phyloP scores from a whole-genome alignment of 306 rosid genomes.

The Fagus crenata region DNA sequence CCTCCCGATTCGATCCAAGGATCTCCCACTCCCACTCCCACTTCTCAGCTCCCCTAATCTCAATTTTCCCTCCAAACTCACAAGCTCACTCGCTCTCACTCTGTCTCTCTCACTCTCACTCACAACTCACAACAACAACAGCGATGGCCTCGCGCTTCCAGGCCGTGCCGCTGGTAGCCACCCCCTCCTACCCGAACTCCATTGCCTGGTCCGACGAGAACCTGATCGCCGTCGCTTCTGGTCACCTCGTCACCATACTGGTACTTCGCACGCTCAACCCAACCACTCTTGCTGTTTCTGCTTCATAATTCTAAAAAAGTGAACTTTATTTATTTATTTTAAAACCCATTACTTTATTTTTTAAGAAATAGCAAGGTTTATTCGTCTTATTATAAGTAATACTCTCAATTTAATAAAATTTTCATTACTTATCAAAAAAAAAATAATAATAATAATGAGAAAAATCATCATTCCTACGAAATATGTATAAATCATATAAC shows the following conservation, averaged over 20 bases:
- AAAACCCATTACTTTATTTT: not conserved
- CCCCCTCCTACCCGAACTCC: slow-evolving; percentile 67
- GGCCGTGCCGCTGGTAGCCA: slow-evolving; percentile 49
- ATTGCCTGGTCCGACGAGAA: slow-evolving; percentile 87
- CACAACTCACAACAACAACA: not conserved
- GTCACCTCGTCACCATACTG: slow-evolving; percentile 71
- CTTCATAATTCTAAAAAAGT: not conserved
- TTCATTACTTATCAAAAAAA: no score
- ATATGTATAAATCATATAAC: no score
- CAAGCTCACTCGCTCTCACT: not conserved
- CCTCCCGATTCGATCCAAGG: slow-evolving; percentile 15
- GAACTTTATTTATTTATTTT: no score
- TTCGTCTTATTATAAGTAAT: not conserved
- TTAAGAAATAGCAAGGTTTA: not conserved
- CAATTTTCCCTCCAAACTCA: slow-evolving; percentile 44
- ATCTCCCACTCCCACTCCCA: not conserved
- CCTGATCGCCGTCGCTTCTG: slow-evolving; percentile 82
- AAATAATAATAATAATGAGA: no score
- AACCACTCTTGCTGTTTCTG: not conserved
- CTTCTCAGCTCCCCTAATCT: not conserved
- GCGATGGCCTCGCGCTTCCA: slow-evolving; percentile 57
- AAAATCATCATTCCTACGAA: not conserved
- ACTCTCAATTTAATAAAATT: no score
- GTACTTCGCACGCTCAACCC: slow-evolving; percentile 28
- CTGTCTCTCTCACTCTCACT: not conserved